A percentile compares a stretch with the other conserved stretches of the same genome.
Conservation (phyloP, 2,329 filamentous ascomycete species). For the Colletotrichum spinosum region DNA sequence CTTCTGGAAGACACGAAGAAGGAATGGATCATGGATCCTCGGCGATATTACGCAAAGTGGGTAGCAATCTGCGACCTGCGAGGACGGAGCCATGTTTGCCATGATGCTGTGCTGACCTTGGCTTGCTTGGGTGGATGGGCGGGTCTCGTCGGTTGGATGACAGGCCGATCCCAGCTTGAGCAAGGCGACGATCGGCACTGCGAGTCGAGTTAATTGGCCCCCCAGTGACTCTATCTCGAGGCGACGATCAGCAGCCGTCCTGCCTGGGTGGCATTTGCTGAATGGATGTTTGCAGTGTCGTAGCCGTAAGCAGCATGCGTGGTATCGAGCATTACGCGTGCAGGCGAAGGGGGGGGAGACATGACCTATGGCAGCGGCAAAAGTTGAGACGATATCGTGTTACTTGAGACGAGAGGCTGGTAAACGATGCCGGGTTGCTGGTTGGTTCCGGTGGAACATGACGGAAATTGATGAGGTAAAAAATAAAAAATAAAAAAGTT, state of each 20-base stretch:
- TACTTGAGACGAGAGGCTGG: background rate
- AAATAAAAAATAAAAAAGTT: no score
- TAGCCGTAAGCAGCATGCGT: no score
- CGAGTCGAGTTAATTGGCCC: slow-evolving; percentile 15
- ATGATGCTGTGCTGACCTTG: slow-evolving; percentile 27
- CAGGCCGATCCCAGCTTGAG: slow-evolving; percentile 29
- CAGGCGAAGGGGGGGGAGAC: background rate
- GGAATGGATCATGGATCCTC: slow-evolving; percentile 29
- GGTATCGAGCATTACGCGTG: slow-evolving; percentile 5
- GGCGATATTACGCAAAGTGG: slow-evolving; percentile 34
- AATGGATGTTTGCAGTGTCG: no score
- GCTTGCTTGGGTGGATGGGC: slow-evolving; percentile 19
- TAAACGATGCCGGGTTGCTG: slow-evolving; percentile 2
- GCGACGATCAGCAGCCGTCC: no score
- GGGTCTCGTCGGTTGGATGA: slow-evolving; percentile 26
- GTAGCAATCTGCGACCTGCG: slow-evolving; percentile 27
- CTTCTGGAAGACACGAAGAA: slow-evolving; percentile 35
- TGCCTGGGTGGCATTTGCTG: no score
- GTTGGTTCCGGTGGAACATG: slow-evolving; percentile 24
- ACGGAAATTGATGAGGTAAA: slow-evolving; percentile 25
- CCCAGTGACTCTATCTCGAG: no score
- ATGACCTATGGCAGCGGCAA: slow-evolving; percentile 4
- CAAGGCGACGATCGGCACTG: slow-evolving; percentile 31
- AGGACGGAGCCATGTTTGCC: slow-evolving; percentile 30
- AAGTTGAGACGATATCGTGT: slow-evolving; percentile 1